Conservation (phyloP, 768 basidiomycete species). For the Suillus decipiens region DNA sequence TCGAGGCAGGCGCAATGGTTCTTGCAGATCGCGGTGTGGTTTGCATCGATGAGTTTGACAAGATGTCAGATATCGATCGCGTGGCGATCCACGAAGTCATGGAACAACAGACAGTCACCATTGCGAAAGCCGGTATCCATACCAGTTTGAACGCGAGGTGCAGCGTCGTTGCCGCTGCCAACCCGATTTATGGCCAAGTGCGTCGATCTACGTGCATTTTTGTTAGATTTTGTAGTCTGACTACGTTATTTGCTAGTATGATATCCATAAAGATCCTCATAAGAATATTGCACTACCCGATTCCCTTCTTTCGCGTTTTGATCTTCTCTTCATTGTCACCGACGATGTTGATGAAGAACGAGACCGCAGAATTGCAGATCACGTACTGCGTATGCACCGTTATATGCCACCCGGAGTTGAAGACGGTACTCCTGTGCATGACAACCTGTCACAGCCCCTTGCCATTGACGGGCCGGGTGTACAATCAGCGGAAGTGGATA, state of each 20-base stretch:
- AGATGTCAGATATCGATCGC: conserved; percentile 98
- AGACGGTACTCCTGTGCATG: conserved; percentile 89
- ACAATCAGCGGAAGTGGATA: conserved; percentile 39
- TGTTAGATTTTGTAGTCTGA: conserved; percentile 16
- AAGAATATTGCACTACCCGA: conserved; percentile 98
- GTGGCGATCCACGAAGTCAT: conserved; percentile 99
- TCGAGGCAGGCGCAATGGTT: conserved; percentile 99
- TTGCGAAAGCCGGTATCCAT: conserved; percentile 98
- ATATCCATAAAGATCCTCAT: conserved; percentile 99
- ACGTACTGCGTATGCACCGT: conserved; percentile 95
- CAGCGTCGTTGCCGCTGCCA: conserved; percentile 97
- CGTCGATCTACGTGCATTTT: conserved; percentile 22
- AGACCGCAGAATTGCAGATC: conserved; percentile 94
- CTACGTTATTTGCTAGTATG: conserved; percentile 63
- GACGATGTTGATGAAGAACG: conserved; percentile 96
- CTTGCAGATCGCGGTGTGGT: conserved; percentile 98
- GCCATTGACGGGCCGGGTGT: conserved; percentile 76
- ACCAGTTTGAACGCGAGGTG: conserved; percentile 97
- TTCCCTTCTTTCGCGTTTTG: conserved; percentile 97
- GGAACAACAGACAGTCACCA: conserved; percentile 99
- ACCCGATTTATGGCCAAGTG: conserved; percentile 97
- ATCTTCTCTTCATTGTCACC: conserved; percentile 95
- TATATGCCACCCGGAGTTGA: conserved; percentile 96
- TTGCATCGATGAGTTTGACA: conserved; percentile 99
- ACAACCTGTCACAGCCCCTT: conserved; percentile 86